phyloP scores from a whole-genome alignment of 371 early-diverging fungal species.

The Mucor saturninus region DNA sequence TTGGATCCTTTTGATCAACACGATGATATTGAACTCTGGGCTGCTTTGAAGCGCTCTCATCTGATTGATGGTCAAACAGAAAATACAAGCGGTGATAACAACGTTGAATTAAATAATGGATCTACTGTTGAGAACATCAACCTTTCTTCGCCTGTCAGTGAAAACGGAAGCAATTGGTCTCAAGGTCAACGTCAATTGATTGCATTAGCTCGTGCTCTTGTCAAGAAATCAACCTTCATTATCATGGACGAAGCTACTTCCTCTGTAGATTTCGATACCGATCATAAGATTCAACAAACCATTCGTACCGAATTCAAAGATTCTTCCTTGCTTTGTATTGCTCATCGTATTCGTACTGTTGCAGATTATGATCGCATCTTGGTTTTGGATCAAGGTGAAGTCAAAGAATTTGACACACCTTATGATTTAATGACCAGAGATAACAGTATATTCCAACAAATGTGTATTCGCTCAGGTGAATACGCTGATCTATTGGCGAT shows the following conservation, averaged over 20 bases:
- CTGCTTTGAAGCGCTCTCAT: conserved; percentile 66
- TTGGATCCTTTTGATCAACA: conserved; percentile 76
- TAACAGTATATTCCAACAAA: conserved; percentile 61
- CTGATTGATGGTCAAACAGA: conserved; percentile 57
- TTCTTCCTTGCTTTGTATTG: conserved; percentile 75
- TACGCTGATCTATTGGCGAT: conserved; percentile 46
- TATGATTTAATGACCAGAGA: conserved; percentile 57
- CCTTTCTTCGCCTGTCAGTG: conserved; percentile 65
- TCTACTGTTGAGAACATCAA: conserved; percentile 40
- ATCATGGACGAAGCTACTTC: conserved; percentile 91
- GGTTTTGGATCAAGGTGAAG: conserved; percentile 79
- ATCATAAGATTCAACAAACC: conserved; percentile 78
- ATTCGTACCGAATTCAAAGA: conserved; percentile 75
- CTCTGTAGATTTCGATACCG: conserved; percentile 77
- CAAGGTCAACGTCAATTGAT: conserved; percentile 92
- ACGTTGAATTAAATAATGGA: background rate
- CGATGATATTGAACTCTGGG: conserved; percentile 78
- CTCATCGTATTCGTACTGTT: conserved; percentile 86
- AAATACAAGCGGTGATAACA: conserved; percentile 14
- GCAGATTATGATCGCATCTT: conserved; percentile 89
- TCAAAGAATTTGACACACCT: conserved; percentile 81
- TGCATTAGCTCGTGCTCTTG: conserved; percentile 82
- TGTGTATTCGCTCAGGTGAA: conserved; percentile 76
- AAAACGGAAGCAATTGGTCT: conserved; percentile 82
- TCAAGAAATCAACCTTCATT: conserved; percentile 75